Evolutionary conservation across 768 basidiomycete genomes (phyloP).

Genomic region (Clavaria fumosa): DNA sequence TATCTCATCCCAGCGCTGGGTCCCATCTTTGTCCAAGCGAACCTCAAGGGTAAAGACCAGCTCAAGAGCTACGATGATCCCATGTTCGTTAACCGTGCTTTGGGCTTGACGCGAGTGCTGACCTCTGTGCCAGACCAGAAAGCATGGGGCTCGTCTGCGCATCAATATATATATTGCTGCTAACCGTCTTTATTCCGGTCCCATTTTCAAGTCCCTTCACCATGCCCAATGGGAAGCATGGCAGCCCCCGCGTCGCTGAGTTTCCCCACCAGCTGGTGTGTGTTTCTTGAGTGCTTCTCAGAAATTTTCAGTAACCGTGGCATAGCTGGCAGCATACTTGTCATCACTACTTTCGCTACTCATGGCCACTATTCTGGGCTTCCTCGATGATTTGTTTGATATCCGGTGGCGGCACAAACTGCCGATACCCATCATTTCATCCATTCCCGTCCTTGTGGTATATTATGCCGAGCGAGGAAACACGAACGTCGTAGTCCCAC

Average conservation of each 20-base stretch:
- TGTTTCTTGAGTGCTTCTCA: background rate
- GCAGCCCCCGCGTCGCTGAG: constrained; percentile 46
- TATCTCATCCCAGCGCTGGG: constrained; percentile 76
- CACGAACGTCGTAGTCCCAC: constrained; percentile 85
- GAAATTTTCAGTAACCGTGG: background rate
- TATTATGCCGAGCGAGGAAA: constrained; percentile 92
- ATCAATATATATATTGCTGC: constrained; percentile 54
- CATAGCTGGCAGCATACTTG: constrained; percentile 77
- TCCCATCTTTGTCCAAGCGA: constrained; percentile 63
- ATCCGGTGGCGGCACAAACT: constrained; percentile 98
- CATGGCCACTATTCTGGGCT: constrained; percentile 87
- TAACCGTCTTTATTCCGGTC: constrained; percentile 42
- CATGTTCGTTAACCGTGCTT: constrained; percentile 36
- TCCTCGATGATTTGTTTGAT: constrained; percentile 95
- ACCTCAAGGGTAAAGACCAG: constrained; percentile 75
- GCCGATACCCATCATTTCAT: constrained; percentile 91
- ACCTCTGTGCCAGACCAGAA: constrained; percentile 59
- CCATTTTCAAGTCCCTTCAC: constrained; percentile 41
- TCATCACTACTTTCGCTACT: constrained; percentile 86
- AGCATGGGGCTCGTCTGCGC: constrained; percentile 85
- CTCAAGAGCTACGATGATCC: constrained; percentile 65
- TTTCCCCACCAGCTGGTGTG: constrained; percentile 70
- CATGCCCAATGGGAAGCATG: constrained; percentile 48
- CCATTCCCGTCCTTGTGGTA: constrained; percentile 87
- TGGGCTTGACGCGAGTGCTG: constrained; percentile 4